Evolutionary conservation across 352 stramenopile species (phyloP).

Genomic region (Aphanomyces cochlioides): DNA sequence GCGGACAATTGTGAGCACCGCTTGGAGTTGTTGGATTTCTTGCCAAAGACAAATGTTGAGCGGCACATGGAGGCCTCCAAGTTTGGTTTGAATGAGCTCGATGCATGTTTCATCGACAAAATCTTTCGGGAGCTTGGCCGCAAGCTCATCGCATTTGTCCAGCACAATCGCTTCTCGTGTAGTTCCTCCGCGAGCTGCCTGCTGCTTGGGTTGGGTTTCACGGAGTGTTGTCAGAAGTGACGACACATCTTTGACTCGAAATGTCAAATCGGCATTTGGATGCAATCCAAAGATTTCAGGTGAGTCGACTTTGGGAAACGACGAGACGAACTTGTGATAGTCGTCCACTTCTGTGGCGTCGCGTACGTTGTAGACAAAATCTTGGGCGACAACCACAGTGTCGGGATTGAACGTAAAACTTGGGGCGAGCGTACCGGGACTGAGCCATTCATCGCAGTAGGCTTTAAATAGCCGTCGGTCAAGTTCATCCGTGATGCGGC

Average conservation of each 20-base stretch:
- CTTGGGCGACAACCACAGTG: slow-evolving; percentile 36
- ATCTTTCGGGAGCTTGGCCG: slow-evolving; percentile 44
- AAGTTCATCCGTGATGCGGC: slow-evolving; percentile 74
- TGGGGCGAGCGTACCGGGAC: slow-evolving; percentile 49
- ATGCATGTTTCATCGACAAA: slow-evolving; percentile 49
- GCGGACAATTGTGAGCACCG: slow-evolving; percentile 52
- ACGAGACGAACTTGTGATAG: slow-evolving; percentile 55
- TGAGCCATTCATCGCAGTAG: slow-evolving; percentile 74
- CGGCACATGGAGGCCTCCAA: slow-evolving; percentile 63
- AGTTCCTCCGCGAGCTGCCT: slow-evolving; percentile 36
- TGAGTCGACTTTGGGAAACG: slow-evolving; percentile 69
- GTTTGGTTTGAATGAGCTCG: slow-evolving; percentile 44
- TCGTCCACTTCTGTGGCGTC: slow-evolving; percentile 48
- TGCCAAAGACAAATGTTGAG: slow-evolving; percentile 77
- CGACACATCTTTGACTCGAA: slow-evolving; percentile 70
- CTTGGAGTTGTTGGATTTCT: slow-evolving; percentile 61
- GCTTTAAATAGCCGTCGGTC: slow-evolving; percentile 68
- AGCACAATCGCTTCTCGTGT: slow-evolving; percentile 61
- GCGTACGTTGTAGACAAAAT: slow-evolving; percentile 58
- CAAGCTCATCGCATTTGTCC: slow-evolving; percentile 55
- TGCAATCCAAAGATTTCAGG: slow-evolving; percentile 79
- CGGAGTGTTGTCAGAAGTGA: slow-evolving; percentile 56
- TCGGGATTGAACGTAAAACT: slow-evolving; percentile 73
- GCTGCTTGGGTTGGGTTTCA: slow-evolving; percentile 63
- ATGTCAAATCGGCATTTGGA: slow-evolving; percentile 74